Evolutionary conservation across 2,329 filamentous ascomycete species (phyloP).

Genomic region (Beauveria australis): DNA sequence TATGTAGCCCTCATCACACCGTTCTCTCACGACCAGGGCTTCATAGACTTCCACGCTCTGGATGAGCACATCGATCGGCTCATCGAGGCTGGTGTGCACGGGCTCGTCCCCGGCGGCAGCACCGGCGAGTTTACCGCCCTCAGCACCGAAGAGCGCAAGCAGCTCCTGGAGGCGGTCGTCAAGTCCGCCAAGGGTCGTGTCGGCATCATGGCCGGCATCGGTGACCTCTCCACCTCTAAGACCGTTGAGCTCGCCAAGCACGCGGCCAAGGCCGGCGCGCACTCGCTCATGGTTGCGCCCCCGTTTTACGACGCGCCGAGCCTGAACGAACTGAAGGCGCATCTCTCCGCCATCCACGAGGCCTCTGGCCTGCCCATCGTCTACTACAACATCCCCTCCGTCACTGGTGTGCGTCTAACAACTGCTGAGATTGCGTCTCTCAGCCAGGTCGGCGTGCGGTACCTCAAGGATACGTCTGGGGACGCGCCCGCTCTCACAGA

Average conservation of each 20-base stretch:
- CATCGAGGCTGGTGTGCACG: not conserved
- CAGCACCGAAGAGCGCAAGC: slow-evolving; percentile 33
- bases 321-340: slow-evolving; percentile 25
- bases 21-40: slow-evolving; percentile 29
- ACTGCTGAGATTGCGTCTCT: slow-evolving; percentile 35
- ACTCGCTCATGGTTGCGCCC: slow-evolving; percentile 37
- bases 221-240: slow-evolving; percentile 27
- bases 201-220: slow-evolving; percentile 33
- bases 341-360: slow-evolving; percentile 33
- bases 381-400: slow-evolving; percentile 44
- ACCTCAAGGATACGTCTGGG: slow-evolving; percentile 44
- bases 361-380: slow-evolving; percentile 35
- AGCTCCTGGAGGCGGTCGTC: slow-evolving; percentile 24
- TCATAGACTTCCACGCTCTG: slow-evolving; percentile 24
- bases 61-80: slow-evolving; percentile 33
- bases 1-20: slow-evolving; percentile 38
- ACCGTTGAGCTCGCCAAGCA: slow-evolving; percentile 11
- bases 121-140: slow-evolving; percentile 36
- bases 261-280: slow-evolving; percentile 18
- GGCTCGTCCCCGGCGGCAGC: slow-evolving; percentile 31
- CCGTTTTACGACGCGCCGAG: slow-evolving; percentile 37
- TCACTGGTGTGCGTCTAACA: slow-evolving; percentile 32
- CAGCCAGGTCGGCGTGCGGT: slow-evolving; percentile 37
- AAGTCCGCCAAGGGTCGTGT: slow-evolving; percentile 27
- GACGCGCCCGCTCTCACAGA: slow-evolving; percentile 42